These are phyloP conservation scores for Turnera subulata DNA, from an alignment of 345 rosid species.

Conservation along the genomic window DNA sequence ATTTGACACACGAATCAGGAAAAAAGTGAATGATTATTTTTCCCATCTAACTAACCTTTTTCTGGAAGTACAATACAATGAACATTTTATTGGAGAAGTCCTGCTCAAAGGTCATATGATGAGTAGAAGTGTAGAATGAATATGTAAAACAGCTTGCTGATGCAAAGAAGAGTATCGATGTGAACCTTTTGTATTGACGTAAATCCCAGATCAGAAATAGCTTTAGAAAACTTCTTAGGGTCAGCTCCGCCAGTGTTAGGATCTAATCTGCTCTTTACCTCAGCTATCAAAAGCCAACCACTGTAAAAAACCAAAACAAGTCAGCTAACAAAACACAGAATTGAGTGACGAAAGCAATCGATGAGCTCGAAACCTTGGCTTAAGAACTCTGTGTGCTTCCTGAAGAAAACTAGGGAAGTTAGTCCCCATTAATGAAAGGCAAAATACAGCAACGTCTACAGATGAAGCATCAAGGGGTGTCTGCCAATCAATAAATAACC, in stretches of 20 bases:
- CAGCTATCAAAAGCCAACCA: slow-evolving; percentile 96
- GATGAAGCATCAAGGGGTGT: slow-evolving; percentile 61
- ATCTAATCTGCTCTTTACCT: slow-evolving; percentile 93
- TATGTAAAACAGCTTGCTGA: not conserved
- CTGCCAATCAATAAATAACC: slow-evolving; percentile 37
- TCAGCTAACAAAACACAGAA: not conserved
- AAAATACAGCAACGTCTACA: slow-evolving; percentile 80
- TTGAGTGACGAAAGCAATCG: not conserved
- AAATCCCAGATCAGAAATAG: slow-evolving; percentile 75
- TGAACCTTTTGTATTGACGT: slow-evolving; percentile 48
- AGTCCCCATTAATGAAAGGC: slow-evolving; percentile 94
- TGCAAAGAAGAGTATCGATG: not conserved
- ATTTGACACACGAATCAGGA: not conserved
- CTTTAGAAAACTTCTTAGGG: slow-evolving; percentile 62
- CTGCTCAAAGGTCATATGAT: slow-evolving; percentile 33
- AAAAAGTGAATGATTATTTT: not conserved
- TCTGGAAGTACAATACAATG: slow-evolving; percentile 63
- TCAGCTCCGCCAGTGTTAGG: slow-evolving; percentile 90
- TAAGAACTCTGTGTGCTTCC: slow-evolving; percentile 87
- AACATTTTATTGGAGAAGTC: slow-evolving; percentile 92
- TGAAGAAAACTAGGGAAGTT: slow-evolving; percentile 66
- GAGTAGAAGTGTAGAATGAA: not conserved
- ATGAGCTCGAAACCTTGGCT: slow-evolving; percentile 55
- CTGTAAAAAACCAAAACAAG: slow-evolving; percentile 29
- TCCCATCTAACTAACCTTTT: slow-evolving; percentile 49